phyloP scores from a whole-genome alignment of 2,329 filamentous ascomycete genomes.

The Myotisia sp. region DNA sequence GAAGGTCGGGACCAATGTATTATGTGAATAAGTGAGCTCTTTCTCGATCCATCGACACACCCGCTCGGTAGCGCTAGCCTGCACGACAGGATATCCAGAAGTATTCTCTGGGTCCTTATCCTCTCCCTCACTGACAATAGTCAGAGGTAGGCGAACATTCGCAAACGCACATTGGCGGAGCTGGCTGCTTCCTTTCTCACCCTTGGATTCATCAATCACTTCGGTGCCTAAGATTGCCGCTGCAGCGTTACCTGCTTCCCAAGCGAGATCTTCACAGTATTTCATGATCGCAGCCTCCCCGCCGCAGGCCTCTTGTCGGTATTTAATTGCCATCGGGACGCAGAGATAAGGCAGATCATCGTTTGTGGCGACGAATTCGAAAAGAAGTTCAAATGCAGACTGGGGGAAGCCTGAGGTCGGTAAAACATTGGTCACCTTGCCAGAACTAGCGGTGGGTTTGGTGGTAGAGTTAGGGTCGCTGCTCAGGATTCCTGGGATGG shows the following conservation, averaged over 20 bases:
- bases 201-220: slow-evolving; percentile 44
- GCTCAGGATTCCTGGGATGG: slow-evolving; percentile 21
- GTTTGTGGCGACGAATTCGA: slow-evolving; percentile 62
- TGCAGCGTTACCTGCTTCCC: slow-evolving; percentile 45
- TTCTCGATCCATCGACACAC: slow-evolving; percentile 46
- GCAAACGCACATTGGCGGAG: slow-evolving; percentile 54
- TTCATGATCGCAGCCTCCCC: slow-evolving; percentile 56
- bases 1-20: slow-evolving; percentile 57
- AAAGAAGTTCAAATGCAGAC: slow-evolving; percentile 51
- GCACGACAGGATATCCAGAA: slow-evolving; percentile 18
- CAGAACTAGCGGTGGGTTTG: slow-evolving; percentile 6
- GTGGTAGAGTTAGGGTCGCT: not conserved
- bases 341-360: slow-evolving; percentile 61
- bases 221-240: slow-evolving; percentile 54
- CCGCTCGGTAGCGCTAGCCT: slow-evolving; percentile 25
- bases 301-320: slow-evolving; percentile 53
- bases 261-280: slow-evolving; percentile 51
- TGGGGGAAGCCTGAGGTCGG: slow-evolving; percentile 23
- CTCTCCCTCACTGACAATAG: slow-evolving; percentile 15
- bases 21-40: slow-evolving; percentile 43
- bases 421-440: too few relatives aligned
- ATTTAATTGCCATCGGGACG: slow-evolving; percentile 56
- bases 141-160: slow-evolving; percentile 60
- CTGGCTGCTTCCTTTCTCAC: slow-evolving; percentile 13
- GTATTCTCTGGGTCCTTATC: slow-evolving; percentile 10